Evolutionary conservation across 768 basidiomycete species (phyloP), one percentile per base, ranked within the genome.

Genomic region (Mycena floridula): DNA sequence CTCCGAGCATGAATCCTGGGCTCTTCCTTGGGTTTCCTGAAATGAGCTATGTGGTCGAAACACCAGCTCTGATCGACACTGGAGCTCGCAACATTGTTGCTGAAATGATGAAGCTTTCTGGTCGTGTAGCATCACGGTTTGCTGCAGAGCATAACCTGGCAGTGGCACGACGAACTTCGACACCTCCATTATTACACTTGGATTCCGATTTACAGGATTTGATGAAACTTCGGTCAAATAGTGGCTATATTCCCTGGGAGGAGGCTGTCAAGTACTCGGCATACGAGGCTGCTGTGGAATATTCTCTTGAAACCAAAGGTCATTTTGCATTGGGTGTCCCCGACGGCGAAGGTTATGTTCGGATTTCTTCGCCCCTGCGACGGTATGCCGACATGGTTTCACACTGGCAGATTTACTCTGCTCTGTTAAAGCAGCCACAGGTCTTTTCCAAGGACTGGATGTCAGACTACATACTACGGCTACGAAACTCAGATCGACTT

Each of bases 391-490:
- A 99, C 61, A 60, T 96, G 45, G 60, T 93, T 11, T 66, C 69
- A 8, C 96, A 98, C 64, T 99, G 93, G 91, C 94, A 98, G 60
- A 79, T 99, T 63, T 94, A 96, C 57, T 68, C 82, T 40, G 77
- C 76, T 5, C 62, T 98, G 9, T 64, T 85, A 6, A 61, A 68
- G 5, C 62, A 68, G 30, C 55, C 58, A 2, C 65, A 72, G 3
- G 59, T 70, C 3, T 82, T 86, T 54, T 65, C 66, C 24, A 39
- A 53, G 3, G 62, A 67, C 24, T 73, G 72, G 60, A 52, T 89
- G 55, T 58, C 63, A 54, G 59, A 56, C 9, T 67, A 77, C 44
- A 69, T 62, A 7, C 51, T 61, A 2, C 58, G 72, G 28, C 54
- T 74, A 27, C 59, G 56, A 37, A 51, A 54, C 23, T 57, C 54